A percentile compares a stretch with the other conserved stretches of the same genome.
Evolutionary conservation across 768 basidiomycete species (phyloP).

Genomic region (Candolleomyces eurysporus): DNA sequence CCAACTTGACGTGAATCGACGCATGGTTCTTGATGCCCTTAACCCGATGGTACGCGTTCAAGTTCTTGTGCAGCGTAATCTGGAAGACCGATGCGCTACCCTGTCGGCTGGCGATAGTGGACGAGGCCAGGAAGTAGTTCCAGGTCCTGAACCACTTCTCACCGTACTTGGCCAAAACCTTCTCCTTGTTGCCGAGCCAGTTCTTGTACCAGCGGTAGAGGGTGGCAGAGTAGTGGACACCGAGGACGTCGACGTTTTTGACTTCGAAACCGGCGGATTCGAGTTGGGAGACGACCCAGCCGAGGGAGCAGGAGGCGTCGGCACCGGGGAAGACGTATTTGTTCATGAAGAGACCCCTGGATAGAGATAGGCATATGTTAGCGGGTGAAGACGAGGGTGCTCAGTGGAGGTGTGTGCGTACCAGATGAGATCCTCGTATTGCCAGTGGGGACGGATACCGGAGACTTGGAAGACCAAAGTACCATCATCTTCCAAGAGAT

Average conservation of each 20-base stretch:
- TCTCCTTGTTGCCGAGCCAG: slow-evolving; percentile 93
- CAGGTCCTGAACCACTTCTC: slow-evolving; percentile 94
- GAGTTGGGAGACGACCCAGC: slow-evolving; percentile 86
- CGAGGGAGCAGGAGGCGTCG: slow-evolving; percentile 92
- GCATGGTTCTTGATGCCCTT: slow-evolving; percentile 79
- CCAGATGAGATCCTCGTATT: slow-evolving; percentile 98
- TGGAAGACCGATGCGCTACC: slow-evolving; percentile 94
- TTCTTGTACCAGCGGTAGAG: slow-evolving; percentile 94
- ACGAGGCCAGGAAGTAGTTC: slow-evolving; percentile 96
- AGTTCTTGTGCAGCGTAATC: slow-evolving; percentile 96
- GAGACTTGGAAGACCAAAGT: slow-evolving; percentile 97
- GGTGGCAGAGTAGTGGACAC: slow-evolving; percentile 95
- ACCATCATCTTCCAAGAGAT: slow-evolving; percentile 92
- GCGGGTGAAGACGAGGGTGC: neutral
- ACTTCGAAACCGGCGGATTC: slow-evolving; percentile 95
- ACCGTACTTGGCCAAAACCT: slow-evolving; percentile 86
- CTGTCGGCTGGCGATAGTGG: slow-evolving; percentile 83
- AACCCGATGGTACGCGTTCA: slow-evolving; percentile 92
- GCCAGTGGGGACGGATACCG: slow-evolving; percentile 93
- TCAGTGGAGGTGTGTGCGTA: slow-evolving; percentile 25
- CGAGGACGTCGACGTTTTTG: slow-evolving; percentile 94
- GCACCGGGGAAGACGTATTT: slow-evolving; percentile 99
- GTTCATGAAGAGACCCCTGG: slow-evolving; percentile 94
- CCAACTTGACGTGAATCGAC: slow-evolving; percentile 70
- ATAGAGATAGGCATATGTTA: neutral